Base-by-base conservation (phyloP, 768 basidiomycete genomes). In the Cubamyces lactineus region DNA sequence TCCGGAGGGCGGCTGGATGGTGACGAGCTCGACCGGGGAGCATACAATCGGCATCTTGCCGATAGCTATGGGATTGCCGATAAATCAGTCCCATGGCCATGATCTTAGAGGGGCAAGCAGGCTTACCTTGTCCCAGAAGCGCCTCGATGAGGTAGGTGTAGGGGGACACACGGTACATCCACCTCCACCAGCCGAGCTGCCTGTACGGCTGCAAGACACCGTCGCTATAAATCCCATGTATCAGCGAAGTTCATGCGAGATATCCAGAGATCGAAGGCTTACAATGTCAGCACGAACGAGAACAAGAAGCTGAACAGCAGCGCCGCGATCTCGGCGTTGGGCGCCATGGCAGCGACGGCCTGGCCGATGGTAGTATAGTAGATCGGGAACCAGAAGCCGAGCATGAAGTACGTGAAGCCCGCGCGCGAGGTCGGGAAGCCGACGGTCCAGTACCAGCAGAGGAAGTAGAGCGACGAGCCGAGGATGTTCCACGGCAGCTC, bases 21-120 rank as follows among this genome's bases (percentile, higher is more conserved):
- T 77, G 2, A 86, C 82, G n/a, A 84, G 77, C 70, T 95, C 94
- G 52, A 78, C 72, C 0, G 73, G n/a, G 0, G 86, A 72, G 70
- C 94, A 95, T 16, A 72, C 75, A 50, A 89, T 77, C 1, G 72
- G 62, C 50, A 79, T 73, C 7, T 73, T 76, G 0, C 85, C 86
- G 13, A 89, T 69, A 11, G 82, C 86, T 86, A 61, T 7, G n/a
- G 16, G 5, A 17, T 6, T 34, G 11, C 34, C 34, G 34, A 51
- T 62, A 24, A 53, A 7, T 28, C 21, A 40, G 41, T 48, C 34
- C 54, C 1, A 2, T 9, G 42, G 45, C 21, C 16, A 34, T 47
- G 21, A 21, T 15, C 16, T 2, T 5, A 9, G 2, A 13, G 38
- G 2, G 9, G 19, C 1, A 41, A 38, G 3, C 6, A 21, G 26